Evolutionary conservation across 2,329 filamentous ascomycete species (phyloP), one percentile per base, ranked within the genome.

Genomic region (Aspergillus sp.): DNA sequence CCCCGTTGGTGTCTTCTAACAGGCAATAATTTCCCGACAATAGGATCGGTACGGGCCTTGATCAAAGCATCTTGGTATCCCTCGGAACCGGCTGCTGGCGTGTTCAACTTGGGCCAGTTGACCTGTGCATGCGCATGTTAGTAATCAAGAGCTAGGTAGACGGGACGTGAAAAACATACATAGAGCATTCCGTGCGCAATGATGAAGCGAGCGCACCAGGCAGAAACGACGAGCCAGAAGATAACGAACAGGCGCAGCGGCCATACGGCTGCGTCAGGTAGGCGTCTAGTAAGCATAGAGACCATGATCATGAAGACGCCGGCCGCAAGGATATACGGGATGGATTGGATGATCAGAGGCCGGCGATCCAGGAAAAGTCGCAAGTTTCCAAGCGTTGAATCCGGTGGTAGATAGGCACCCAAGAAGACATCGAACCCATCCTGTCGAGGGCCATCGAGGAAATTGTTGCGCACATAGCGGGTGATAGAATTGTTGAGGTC

Each of bases 21-120:
- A 31, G 72, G 68, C 19, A 95, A 81, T 56, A 96, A 82, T 13
- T 83, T 76, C 3, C 94, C 94, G 45, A 97, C 81, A 16, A 99
- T 71, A 54, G 86, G 83, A 67, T 96, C 90, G 67, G 94, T 91
- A 59, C 87, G 81, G 11, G 92, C 91, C 68, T 91, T 89, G 61
- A 81, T 81, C 60, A 96, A 84, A 48, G 93, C 89, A 63, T 97
- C 91, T 64, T 91, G 86, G 72, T 92, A 96, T 36, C 91, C 91
- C 65, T 99, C 94, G 5, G 85, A 82, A 2, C 91, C 92, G 74
- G 88, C 95, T 2, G 89, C 85, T 14, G 91, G 87, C 10, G 91
- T 92, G 71, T 95, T 96, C 45, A 99, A 83, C 69, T 96, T 97
- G 9, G 94, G 94, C 94, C 95, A 99, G 75, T 97, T 97, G 61